These are phyloP conservation scores for Sphaerulina musiva DNA, from an alignment of 2,329 filamentous ascomycete genomes.

Conservation along the genomic window DNA sequence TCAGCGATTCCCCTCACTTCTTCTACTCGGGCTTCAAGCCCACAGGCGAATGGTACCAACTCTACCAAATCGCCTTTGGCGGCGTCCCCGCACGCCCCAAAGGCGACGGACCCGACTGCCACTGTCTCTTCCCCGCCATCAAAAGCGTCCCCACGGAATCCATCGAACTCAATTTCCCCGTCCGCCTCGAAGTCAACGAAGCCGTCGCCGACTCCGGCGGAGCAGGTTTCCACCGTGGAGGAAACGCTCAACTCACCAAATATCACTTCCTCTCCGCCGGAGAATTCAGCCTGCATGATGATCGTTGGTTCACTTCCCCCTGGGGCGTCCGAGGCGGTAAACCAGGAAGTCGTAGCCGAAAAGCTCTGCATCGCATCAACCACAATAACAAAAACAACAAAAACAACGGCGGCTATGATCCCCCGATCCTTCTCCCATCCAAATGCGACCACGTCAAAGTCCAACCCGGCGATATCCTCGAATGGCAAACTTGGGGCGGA, in stretches of 20 bases:
- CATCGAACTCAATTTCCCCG: conserved; percentile 27
- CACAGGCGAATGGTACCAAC: conserved; percentile 40
- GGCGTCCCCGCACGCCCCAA: conserved; percentile 26
- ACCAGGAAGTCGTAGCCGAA: conserved; percentile 23
- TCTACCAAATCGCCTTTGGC: conserved; percentile 36
- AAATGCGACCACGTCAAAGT: conserved; percentile 28
- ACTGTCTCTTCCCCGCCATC: conserved; percentile 26
- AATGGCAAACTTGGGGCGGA: conserved; percentile 27
- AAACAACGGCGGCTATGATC: no score
- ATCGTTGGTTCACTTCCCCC: conserved; percentile 24
- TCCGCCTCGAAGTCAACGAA: conserved; percentile 26
- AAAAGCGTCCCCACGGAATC: conserved; percentile 26
- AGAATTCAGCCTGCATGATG: conserved; percentile 26
- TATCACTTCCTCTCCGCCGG: conserved; percentile 25
- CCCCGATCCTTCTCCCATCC: conserved; percentile 15
- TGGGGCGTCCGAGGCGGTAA: conserved; percentile 26
- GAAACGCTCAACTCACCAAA: conserved; percentile 23
- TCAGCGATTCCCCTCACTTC: conserved; percentile 26
- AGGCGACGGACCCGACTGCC: conserved; percentile 27
- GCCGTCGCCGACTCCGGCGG: conserved; percentile 25
- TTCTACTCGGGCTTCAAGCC: conserved; percentile 37
- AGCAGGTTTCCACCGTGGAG: conserved; percentile 24
- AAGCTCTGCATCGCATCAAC: conserved; percentile 20
- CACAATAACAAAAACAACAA: no score
- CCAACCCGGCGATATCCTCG: conserved; percentile 22